Evolutionary conservation across 2,329 filamentous ascomycete species (phyloP).

Genomic region (Calonectria leucothoes): DNA sequence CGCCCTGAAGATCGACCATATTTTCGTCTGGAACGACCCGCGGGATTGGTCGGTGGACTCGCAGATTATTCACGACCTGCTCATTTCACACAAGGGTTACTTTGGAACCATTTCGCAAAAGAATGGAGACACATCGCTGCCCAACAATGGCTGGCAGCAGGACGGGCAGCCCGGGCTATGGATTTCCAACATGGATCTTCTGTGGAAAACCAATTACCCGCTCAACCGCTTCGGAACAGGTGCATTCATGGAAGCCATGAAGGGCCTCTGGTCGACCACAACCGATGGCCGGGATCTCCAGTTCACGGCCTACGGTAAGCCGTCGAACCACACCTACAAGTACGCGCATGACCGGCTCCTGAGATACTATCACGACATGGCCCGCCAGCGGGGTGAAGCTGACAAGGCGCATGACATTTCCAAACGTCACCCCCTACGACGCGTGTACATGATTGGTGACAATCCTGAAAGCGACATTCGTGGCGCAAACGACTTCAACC

Average conservation of each 20-base stretch:
- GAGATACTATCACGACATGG: constrained; percentile 50
- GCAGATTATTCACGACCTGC: constrained; percentile 84
- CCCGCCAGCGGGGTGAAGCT: constrained; percentile 26
- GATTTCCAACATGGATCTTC: constrained; percentile 90
- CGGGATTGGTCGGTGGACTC: constrained; percentile 95
- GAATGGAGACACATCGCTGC: constrained; percentile 74
- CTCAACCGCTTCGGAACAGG: constrained; percentile 91
- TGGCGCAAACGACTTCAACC: constrained; percentile 83
- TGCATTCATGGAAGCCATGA: constrained; percentile 84
- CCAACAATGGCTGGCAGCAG: constrained; percentile 83
- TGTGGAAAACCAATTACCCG: constrained; percentile 89
- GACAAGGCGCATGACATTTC: constrained; percentile 24
- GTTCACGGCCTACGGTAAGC: constrained; percentile 85
- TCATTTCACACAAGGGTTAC: constrained; percentile 82
- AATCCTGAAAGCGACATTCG: constrained; percentile 91
- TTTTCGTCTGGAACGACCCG: constrained; percentile 96
- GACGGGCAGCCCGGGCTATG: constrained; percentile 85
- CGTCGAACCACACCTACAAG: constrained; percentile 79
- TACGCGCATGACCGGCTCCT: constrained; percentile 83
- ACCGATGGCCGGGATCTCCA: constrained; percentile 72
- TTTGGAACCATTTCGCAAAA: constrained; percentile 82
- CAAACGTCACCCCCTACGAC: constrained; percentile 66
- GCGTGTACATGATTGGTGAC: constrained; percentile 95
- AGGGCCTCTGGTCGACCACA: constrained; percentile 81
- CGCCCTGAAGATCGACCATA: constrained; percentile 83